A percentile compares a stretch with the other conserved stretches of the same genome.
Evolutionary conservation across 805 yeast genomes (phyloP).

Genomic region (Ogataea henricii): DNA sequence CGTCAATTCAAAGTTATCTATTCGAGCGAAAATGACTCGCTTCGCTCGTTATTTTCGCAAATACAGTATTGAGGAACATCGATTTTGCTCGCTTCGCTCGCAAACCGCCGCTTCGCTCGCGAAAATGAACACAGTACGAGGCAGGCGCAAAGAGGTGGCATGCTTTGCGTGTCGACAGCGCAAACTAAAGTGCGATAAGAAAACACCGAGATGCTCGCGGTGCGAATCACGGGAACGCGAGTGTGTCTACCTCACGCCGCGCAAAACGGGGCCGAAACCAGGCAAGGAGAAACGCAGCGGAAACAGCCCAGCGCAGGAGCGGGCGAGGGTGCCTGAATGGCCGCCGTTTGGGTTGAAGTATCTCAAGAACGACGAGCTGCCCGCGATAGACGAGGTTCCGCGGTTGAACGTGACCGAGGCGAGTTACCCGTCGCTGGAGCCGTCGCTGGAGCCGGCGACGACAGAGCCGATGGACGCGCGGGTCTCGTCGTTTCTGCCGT

Average conservation of each 20-base stretch:
- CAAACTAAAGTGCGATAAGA: conserved; percentile 35
- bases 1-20: too few species aligned
- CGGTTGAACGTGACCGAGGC: not conserved
- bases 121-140: not conserved
- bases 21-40: too few species aligned
- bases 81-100: not conserved
- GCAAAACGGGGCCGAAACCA: conserved; percentile 37
- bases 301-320: not conserved
- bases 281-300: not conserved
- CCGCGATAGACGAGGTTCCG: not conserved
- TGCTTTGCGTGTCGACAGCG: conserved; percentile 35
- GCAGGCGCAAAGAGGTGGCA: conserved; percentile 27
- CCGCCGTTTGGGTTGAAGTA: conserved; percentile 3
- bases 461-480: too few species aligned
- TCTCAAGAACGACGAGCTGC: not conserved
- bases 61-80: too few species aligned
- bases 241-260: conserved; percentile 31
- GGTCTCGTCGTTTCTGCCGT: too few species aligned
- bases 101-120: too few species aligned
- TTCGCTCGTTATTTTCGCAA: not conserved
- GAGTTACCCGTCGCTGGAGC: not conserved
- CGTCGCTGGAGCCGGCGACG: too few species aligned
- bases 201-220: conserved; percentile 28
- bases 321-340: not conserved
- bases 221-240: conserved; percentile 22